Percentiles rank a stretch among this genome's conserved stretches.
These are phyloP conservation scores for Lactarius sp. DNA, from an alignment of 768 basidiomycete genomes.

Conservation along the genomic window DNA sequence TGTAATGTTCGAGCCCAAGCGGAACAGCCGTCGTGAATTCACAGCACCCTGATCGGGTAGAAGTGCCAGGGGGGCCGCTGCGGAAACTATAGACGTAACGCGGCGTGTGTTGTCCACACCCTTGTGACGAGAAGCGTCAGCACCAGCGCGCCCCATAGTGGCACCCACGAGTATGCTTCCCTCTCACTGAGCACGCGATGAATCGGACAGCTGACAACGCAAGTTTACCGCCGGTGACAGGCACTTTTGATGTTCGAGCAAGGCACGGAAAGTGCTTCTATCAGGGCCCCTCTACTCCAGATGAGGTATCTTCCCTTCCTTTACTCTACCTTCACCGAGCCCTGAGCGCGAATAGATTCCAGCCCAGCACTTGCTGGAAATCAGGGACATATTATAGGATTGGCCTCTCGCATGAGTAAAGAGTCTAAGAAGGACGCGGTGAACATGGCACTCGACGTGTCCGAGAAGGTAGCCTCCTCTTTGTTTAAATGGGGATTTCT, in stretches of 20 bases:
- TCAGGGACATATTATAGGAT: not conserved
- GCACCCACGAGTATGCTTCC: not conserved
- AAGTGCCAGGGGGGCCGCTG: not conserved
- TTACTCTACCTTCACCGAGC: not conserved
- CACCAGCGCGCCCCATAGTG: not conserved
- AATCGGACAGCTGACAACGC: not conserved
- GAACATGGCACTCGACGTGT: not conserved
- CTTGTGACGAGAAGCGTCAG: not conserved
- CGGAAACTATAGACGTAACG: slow-evolving; percentile 3
- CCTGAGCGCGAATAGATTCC: not conserved
- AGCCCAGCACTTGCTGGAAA: not conserved
- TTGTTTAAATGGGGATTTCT: not conserved
- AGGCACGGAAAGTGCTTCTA: slow-evolving; percentile 2
- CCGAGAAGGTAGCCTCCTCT: not conserved
- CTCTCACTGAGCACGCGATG: not conserved
- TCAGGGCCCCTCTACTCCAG: slow-evolving; percentile 10
- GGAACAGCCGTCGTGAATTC: not conserved
- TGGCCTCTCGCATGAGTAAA: no score
- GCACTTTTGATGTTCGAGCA: not conserved
- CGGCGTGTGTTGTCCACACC: not conserved
- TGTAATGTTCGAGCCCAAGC: not conserved
- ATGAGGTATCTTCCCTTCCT: not conserved
- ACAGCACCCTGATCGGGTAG: not conserved
- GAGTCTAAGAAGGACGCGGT: not conserved
- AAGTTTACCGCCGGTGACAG: not conserved